Base-by-base conservation (phyloP, 306 rosid species). In the Crotalaria pallida region DNA sequence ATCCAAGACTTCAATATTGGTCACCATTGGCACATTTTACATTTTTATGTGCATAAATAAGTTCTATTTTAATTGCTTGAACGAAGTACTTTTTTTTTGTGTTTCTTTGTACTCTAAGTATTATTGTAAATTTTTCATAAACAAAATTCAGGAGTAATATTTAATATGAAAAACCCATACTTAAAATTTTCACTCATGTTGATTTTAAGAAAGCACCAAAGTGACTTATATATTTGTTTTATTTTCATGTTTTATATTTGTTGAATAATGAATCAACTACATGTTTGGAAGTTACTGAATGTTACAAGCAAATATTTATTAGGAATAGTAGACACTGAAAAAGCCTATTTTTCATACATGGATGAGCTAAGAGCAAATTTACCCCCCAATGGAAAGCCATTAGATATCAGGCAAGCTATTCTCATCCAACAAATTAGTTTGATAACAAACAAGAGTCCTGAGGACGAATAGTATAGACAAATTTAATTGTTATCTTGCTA, bases 321-420 rank as follows among this genome's bases (percentile, higher is more conserved):
- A n/a, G n/a, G n/a, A n/a, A n/a, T n/a, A n/a, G n/a, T n/a, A n/a
- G n/a, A n/a, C n/a, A n/a, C n/a, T n/a, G n/a, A n/a, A 22, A 23
- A 13, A 8, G 13, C 97, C n/a, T 91, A 85, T 70, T 91, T 91
- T 76, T 88, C 97, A 63, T 91, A 78, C 76, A 87, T 87, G 91
- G 97, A 91, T 82, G 96, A 88, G 43, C 81, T 91, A 48, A 75
- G 88, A 63, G 91, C 82, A 76, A 69, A 78, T 36, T 67, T 87
- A 67, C 78, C 81, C 27, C 83, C 87, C 9, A 74, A 74, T 38
- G 96, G 78, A 79, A 87, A 79, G 78, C 89, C 89, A 9, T 10
- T 85, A 59, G 93, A 91, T 69, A 73, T 91, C 51, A 73, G 50
- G 97, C 84, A 51, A 76, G 73, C 47, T 58, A 12, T 44, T 27